Base-by-base conservation (phyloP, 2,329 filamentous ascomycete genomes). In the Botrytis elliptica region DNA sequence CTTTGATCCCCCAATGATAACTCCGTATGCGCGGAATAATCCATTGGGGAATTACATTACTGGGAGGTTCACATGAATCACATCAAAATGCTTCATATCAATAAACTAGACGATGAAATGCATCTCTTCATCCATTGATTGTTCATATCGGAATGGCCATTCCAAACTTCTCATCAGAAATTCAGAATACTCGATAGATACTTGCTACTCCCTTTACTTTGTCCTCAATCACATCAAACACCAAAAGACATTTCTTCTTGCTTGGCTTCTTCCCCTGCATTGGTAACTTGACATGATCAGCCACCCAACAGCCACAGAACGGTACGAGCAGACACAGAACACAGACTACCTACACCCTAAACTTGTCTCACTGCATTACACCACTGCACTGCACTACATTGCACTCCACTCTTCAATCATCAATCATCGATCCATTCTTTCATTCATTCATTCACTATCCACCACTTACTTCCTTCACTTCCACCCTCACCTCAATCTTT, bases 261-360 rank as follows among this genome's bases (percentile, higher is more conserved):
- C 62, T 64, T 64, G 62, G 62, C 40, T n/a, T 42, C 38, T 18
- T 42, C 25, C 25, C 25, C 60, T 63, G 60, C 60, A 63, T 40
- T 40, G 38, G 2, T 3, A 40, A 40, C 38, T 29, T 20, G 44
- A 18, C 38, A 29, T 64, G 25, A 44, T 64, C 62, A 64, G 62
- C 62, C 62, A 64, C 62, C 38, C 62, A 64, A 44, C 62, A 64
- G 62, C 62, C 62, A 64, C 62, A 44, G 40, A 64, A 64, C 29
- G 62, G 62, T 14, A 64, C 62, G 40, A 33, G 62, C 40, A 46
- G 40, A 44, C 52, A 55, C 52, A 29, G 40, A 42, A 44, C n/a
- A 64, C 38, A 62, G 36, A 62, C 36, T 16, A 29, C 40, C 22
- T 8, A 12, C 62, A 44, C 62, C 62, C 40, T 64, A 64, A 64